Base-by-base conservation (phyloP, 2,329 filamentous ascomycete genomes). In the Helotiales sp. region DNA sequence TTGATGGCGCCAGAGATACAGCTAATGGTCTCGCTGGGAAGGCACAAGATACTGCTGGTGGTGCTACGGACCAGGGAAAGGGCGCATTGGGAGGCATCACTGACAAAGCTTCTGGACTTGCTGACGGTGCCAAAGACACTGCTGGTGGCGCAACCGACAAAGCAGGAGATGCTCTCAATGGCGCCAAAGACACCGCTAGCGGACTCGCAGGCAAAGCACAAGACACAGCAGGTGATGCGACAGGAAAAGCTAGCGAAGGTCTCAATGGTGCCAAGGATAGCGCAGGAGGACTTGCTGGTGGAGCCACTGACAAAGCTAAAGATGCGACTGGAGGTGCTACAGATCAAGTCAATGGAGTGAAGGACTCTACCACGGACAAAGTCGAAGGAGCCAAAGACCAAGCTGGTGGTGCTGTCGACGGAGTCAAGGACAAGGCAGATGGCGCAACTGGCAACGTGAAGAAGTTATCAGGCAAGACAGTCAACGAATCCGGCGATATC, bases 401-500 rank as follows among this genome's bases (percentile, higher is more conserved):
- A 36, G 34, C 17, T 36, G 34, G 34, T 3, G 34, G 19, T 17
- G 34, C 19, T 3, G 9, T 17, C 31, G 10, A 15, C 31, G 36
- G 24, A 3, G 48, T 36, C 24, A 46, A 19, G 3, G 25, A 27
- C 5, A 13, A 10, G 7, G 17, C 30, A 10, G 34, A 33, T 24
- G 59, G 52, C 29, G 38, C 57, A 6, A 29, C 36, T n/a, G 40
- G 34, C 8, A 42, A 44, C 10, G 15, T 55, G 25, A 44, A 27
- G 10, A 52, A 38, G 4, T 34, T 60, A 12, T 55, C 55, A 15
- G 60, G 57, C 15, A 59, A 62, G 15, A 54, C 44, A 22, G 51
- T 57, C 17, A 54, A 63, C 29, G 56, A 57, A 12, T 36, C 33
- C 17, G 61, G 52, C 1, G 52, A 59, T n/a, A 52, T 62, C 22